Conservation (phyloP, 768 basidiomycete genomes). For the Leccinum disarticulatum region DNA sequence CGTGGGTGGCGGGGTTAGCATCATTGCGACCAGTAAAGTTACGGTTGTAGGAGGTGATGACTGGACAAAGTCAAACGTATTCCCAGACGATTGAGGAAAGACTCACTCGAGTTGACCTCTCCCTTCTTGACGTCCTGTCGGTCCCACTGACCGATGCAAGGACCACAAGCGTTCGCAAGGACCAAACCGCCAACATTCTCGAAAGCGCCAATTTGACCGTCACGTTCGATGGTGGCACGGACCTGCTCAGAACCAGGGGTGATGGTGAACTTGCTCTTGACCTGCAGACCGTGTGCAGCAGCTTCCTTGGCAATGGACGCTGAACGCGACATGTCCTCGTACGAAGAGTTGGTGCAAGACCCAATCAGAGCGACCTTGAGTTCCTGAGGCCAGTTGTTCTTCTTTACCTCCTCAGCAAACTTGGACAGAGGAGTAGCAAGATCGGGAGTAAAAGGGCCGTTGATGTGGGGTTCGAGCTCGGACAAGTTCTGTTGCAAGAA, state of each 20-base stretch:
- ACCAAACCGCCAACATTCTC: constrained; percentile 89
- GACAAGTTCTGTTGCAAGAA: constrained; percentile 69
- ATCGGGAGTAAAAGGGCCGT: constrained; percentile 99
- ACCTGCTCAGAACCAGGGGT: constrained; percentile 99
- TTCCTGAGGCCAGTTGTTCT: constrained; percentile 96
- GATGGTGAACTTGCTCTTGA: constrained; percentile 95
- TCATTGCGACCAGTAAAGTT: constrained; percentile 99
- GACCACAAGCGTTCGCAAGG: constrained; percentile 97
- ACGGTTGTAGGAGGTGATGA: constrained; percentile 99
- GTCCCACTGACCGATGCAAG: constrained; percentile 99
- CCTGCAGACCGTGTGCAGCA: constrained; percentile 76
- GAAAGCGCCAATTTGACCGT: constrained; percentile 87
- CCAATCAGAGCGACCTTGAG: constrained; percentile 98
- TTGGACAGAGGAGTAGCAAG: constrained; percentile 97
- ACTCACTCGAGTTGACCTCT: constrained; percentile 90
- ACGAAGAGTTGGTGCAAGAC: constrained; percentile 99
- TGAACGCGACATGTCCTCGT: constrained; percentile 99
- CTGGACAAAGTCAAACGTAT: constrained; percentile 37
- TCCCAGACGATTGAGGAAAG: neutral
- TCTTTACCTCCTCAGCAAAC: constrained; percentile 87
- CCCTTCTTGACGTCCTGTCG: constrained; percentile 96
- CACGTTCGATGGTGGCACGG: constrained; percentile 95
- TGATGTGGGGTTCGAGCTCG: constrained; percentile 98
- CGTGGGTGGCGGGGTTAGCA: constrained; percentile 98
- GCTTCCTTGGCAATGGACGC: constrained; percentile 93